These are phyloP conservation scores for Chaetomium tenue DNA, from an alignment of 495 filamentous ascomycete species.

Conservation along the genomic window DNA sequence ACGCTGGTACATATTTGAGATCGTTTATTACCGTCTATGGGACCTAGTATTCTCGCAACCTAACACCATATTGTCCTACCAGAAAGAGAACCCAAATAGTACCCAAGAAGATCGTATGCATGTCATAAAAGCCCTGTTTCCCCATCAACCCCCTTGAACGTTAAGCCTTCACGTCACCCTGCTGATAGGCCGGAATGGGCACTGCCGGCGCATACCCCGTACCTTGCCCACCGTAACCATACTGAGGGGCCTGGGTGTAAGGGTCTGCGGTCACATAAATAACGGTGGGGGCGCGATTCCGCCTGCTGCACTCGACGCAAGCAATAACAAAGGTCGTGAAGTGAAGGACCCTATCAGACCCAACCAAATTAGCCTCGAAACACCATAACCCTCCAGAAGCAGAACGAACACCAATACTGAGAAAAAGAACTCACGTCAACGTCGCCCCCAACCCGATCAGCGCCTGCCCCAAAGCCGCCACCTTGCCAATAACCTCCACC, in stretches of 20 bases:
- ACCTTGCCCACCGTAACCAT: not conserved
- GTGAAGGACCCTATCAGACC: constrained; percentile 6
- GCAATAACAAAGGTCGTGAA: constrained; percentile 16
- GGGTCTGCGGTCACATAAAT: not conserved
- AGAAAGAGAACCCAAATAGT: no score
- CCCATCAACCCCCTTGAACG: not conserved
- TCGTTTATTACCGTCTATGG: no score
- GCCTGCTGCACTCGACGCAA: constrained; percentile 13
- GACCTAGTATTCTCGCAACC: no score
- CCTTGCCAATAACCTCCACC: not conserved
- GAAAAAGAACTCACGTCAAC: constrained; percentile 11
- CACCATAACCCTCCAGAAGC: not conserved
- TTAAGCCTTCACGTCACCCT: not conserved
- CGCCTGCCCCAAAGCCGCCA: constrained; percentile 3
- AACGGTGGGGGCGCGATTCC: not conserved
- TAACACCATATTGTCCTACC: no score
- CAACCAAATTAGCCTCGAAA: not conserved
- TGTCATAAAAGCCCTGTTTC: no score
- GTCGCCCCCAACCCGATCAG: constrained; percentile 6
- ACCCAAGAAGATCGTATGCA: no score
- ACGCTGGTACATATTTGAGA: no score
- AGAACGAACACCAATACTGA: not conserved
- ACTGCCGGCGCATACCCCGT: not conserved
- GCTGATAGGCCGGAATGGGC: not conserved
- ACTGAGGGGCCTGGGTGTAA: not conserved